phyloP scores from a whole-genome alignment of 768 basidiomycete genomes.

The Sarcodon sp. region DNA sequence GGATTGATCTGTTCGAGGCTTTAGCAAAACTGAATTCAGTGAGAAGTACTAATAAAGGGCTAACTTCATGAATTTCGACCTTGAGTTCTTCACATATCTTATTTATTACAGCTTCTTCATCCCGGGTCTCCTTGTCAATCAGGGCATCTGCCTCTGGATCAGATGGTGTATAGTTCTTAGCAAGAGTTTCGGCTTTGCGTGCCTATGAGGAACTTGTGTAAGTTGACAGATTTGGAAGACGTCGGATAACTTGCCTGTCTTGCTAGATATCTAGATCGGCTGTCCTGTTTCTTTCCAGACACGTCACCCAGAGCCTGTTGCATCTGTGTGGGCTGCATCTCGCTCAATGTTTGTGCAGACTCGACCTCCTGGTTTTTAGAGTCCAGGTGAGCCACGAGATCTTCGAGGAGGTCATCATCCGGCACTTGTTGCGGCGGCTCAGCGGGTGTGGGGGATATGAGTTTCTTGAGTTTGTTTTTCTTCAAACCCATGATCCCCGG shows the following conservation, averaged over 20 bases:
- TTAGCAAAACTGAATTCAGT: not conserved
- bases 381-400: constrained; percentile 69
- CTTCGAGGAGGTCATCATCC: constrained; percentile 56
- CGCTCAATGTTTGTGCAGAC: constrained; percentile 32
- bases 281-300: constrained; percentile 31
- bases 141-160: constrained; percentile 49
- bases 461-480: constrained; percentile 43
- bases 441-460: constrained; percentile 16
- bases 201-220: constrained; percentile 28
- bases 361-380: constrained; percentile 38
- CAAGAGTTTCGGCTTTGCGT: constrained; percentile 55
- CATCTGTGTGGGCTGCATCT: constrained; percentile 28
- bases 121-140: constrained; percentile 48
- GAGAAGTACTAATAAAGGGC: constrained; percentile 4
- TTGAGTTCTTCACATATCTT: constrained; percentile 52
- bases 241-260: constrained; percentile 38
- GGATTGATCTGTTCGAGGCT: constrained; percentile 59
- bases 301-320: constrained; percentile 6
- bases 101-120: constrained; percentile 55
- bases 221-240: not conserved
- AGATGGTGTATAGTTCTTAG: constrained; percentile 34
- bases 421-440: constrained; percentile 20
- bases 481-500: constrained; percentile 35
- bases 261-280: constrained; percentile 55
- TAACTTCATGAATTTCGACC: constrained; percentile 54